Conservation (phyloP, 371 early-diverging fungal species). For the Syncephalastrum monosporum region DNA sequence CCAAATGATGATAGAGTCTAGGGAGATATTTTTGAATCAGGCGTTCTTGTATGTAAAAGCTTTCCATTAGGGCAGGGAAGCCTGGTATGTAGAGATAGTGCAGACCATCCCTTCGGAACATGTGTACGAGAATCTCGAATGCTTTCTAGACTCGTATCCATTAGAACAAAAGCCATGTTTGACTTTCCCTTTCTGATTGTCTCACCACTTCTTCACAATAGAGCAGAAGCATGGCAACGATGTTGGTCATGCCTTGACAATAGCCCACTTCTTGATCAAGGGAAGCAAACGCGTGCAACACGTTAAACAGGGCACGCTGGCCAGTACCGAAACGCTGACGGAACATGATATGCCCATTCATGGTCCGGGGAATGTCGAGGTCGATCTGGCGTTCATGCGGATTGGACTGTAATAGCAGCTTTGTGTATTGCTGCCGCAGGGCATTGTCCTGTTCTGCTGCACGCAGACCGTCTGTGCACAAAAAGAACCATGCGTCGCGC, state of each 20-base stretch:
- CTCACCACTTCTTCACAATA: slow-evolving; percentile 89
- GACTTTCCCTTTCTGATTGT: neutral
- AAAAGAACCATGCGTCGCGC: slow-evolving; percentile 55
- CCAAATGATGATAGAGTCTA: slow-evolving; percentile 50
- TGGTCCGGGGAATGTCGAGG: slow-evolving; percentile 63
- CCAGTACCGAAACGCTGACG: slow-evolving; percentile 60
- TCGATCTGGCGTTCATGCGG: slow-evolving; percentile 66
- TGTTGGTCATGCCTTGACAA: slow-evolving; percentile 93
- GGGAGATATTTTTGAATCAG: slow-evolving; percentile 51
- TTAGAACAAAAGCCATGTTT: neutral
- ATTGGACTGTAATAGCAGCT: slow-evolving; percentile 26
- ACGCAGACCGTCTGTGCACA: slow-evolving; percentile 30
- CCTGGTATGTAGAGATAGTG: slow-evolving; percentile 61
- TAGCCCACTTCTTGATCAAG: slow-evolving; percentile 90
- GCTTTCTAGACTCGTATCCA: slow-evolving; percentile 36
- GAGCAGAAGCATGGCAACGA: slow-evolving; percentile 86
- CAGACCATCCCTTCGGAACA: slow-evolving; percentile 54
- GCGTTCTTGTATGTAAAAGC: slow-evolving; percentile 62
- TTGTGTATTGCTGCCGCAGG: slow-evolving; percentile 18
- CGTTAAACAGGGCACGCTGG: slow-evolving; percentile 73
- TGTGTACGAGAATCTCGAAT: slow-evolving; percentile 52
- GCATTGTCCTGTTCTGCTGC: slow-evolving; percentile 18
- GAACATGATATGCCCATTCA: slow-evolving; percentile 68
- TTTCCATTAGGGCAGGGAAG: slow-evolving; percentile 62
- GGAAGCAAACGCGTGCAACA: slow-evolving; percentile 84